Percentiles rank a stretch among this genome's conserved stretches.
These are phyloP conservation scores for Bocquillonia castaneifolia DNA, from an alignment of 441 rosid species.

Conservation along the genomic window DNA sequence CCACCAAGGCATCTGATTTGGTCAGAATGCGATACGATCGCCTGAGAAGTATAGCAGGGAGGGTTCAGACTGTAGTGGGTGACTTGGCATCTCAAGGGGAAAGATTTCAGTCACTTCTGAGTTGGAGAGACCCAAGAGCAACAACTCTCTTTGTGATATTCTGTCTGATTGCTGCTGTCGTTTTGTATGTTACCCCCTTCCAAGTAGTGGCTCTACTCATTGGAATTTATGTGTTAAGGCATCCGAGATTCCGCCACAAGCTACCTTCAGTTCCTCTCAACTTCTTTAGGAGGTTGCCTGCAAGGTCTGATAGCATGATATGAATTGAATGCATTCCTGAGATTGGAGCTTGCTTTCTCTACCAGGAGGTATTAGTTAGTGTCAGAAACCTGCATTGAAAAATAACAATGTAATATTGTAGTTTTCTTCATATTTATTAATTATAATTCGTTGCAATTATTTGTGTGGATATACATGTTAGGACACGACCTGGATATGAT, in stretches of 20 bases:
- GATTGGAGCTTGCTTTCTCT: background rate
- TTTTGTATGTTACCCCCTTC: conserved; percentile 65
- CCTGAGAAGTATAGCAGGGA: conserved; percentile 71
- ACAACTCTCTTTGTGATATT: conserved; percentile 62
- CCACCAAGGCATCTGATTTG: conserved; percentile 50
- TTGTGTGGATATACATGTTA: conserved; percentile 2
- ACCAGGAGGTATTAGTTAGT: background rate
- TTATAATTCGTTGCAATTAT: background rate
- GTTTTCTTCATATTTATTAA: background rate
- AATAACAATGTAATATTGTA: background rate
- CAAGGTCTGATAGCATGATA: conserved; percentile 64
- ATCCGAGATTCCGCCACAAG: conserved; percentile 77
- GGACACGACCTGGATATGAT: background rate
- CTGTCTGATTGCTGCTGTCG: conserved; percentile 63
- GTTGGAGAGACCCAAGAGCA: conserved; percentile 92
- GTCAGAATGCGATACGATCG: conserved; percentile 80
- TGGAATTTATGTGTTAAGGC: conserved; percentile 61
- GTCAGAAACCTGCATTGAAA: background rate
- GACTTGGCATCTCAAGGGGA: conserved; percentile 85
- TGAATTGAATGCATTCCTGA: conserved; percentile 15
- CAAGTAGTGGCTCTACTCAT: conserved; percentile 48
- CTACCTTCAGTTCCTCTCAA: conserved; percentile 71
- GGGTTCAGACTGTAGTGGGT: conserved; percentile 73
- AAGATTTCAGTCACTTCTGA: conserved; percentile 58
- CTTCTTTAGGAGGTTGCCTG: conserved; percentile 74